Conservation (phyloP, 192 early-diverging fungal genomes). For the Umbelopsis sp. region DNA sequence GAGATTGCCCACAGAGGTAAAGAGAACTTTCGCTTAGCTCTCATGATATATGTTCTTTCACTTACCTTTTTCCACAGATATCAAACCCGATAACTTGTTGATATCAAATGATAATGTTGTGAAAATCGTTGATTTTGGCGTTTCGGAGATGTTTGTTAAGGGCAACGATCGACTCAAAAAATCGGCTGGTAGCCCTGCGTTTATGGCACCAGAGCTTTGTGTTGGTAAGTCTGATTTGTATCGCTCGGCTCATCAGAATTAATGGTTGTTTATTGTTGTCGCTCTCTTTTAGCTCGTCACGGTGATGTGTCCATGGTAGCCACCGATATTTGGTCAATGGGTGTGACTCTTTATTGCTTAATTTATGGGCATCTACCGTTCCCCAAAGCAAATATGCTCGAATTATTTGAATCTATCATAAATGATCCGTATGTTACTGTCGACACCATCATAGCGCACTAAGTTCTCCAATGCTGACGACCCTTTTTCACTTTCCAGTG, state of each 20-base stretch:
- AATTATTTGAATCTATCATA: constrained; percentile 79
- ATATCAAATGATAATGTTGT: constrained; percentile 73
- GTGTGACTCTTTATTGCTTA: constrained; percentile 86
- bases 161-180: constrained; percentile 72
- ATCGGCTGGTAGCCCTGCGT: constrained; percentile 90
- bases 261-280: constrained; percentile 23
- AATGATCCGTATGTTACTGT: constrained; percentile 45
- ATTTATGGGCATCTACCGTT: constrained; percentile 85
- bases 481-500: constrained; percentile 11
- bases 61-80: constrained; percentile 44
- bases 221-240: constrained; percentile 29
- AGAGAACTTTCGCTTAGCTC: not conserved
- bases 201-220: constrained; percentile 81
- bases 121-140: constrained; percentile 98
- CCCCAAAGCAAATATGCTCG: constrained; percentile 69
- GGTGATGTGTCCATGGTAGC: constrained; percentile 73
- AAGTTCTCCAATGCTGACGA: not conserved
- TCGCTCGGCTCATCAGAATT: not conserved
- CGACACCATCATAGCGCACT: not conserved
- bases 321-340: constrained; percentile 90
- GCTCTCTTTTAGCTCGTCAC: constrained; percentile 51
- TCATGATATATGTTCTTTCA: not conserved
- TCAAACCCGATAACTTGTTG: constrained; percentile 95
- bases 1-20: constrained; percentile 87
- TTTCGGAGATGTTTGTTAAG: constrained; percentile 87